A percentile compares a stretch with the other conserved stretches of the same genome.
These are phyloP conservation scores for Thinopyrum obtusiflorum DNA, from an alignment of 202 grass and related monocot species.

Conservation along the genomic window DNA sequence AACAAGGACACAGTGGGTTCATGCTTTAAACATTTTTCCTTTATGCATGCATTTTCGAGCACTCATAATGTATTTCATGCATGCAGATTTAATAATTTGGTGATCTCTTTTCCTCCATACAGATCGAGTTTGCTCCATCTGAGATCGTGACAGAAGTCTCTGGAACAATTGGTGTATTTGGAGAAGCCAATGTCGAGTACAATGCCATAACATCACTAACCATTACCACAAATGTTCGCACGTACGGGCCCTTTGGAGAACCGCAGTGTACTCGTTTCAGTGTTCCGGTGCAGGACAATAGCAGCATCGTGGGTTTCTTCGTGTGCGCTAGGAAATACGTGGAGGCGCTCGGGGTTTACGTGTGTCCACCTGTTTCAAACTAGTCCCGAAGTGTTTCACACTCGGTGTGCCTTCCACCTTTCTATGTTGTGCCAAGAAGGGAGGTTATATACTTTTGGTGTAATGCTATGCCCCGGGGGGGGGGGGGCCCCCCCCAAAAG, in stretches of 20 bases:
- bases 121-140: background rate
- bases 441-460: background rate
- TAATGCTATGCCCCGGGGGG: background rate
- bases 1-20: background rate
- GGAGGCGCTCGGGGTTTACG: constrained; percentile 4
- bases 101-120: background rate
- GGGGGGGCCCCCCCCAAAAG: no score
- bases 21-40: background rate
- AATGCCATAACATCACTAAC: background rate
- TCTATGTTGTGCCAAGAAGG: background rate
- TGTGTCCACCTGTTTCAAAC: background rate
- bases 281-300: background rate
- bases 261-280: background rate
- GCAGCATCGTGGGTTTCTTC: background rate
- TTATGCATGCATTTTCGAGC: background rate
- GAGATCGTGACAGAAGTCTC: background rate
- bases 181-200: background rate
- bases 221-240: background rate
- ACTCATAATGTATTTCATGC: background rate
- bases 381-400: background rate
- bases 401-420: background rate
- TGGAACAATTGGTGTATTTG: background rate
- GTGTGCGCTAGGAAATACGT: background rate
- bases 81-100: background rate
- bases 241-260: background rate